phyloP scores from a whole-genome alignment of 106 monocot species.

The Amphibolis antarctica region DNA sequence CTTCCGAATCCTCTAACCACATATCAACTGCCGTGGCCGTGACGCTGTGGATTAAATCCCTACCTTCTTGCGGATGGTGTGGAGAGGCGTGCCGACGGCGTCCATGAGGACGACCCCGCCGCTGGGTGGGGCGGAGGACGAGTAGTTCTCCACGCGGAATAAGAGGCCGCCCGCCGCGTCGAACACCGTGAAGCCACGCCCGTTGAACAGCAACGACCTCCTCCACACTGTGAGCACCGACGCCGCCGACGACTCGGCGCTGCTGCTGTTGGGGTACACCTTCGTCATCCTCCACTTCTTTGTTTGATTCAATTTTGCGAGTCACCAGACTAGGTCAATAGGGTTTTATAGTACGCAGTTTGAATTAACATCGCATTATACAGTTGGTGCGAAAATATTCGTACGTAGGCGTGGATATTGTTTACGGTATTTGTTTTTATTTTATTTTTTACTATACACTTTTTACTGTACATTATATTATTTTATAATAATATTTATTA shows the following conservation, averaged over 20 bases:
- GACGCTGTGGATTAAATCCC: not conserved
- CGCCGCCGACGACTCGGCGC: not conserved
- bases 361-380: too few species aligned
- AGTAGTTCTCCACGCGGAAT: conserved; percentile 58
- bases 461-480: too few species aligned
- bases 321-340: too few species aligned
- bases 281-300: conserved; percentile 3
- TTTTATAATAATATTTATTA: too few species aligned
- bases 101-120: conserved; percentile 63
- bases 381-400: too few species aligned
- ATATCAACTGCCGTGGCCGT: too few species aligned
- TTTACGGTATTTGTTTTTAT: too few species aligned
- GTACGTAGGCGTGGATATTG: too few species aligned
- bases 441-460: too few species aligned
- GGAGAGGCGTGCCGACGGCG: conserved; percentile 40
- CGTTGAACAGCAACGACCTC: conserved; percentile 33
- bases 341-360: too few species aligned
- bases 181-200: conserved; percentile 47
- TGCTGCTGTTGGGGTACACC: not conserved
- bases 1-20: not conserved
- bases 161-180: conserved; percentile 30
- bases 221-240: conserved; percentile 34
- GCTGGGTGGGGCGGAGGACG: conserved; percentile 1
- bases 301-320: too few species aligned
- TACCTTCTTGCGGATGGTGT: conserved; percentile 45